These are phyloP conservation scores for Vitis labrusca DNA, from an alignment of 164 flowering plant genomes.

Conservation along the genomic window DNA sequence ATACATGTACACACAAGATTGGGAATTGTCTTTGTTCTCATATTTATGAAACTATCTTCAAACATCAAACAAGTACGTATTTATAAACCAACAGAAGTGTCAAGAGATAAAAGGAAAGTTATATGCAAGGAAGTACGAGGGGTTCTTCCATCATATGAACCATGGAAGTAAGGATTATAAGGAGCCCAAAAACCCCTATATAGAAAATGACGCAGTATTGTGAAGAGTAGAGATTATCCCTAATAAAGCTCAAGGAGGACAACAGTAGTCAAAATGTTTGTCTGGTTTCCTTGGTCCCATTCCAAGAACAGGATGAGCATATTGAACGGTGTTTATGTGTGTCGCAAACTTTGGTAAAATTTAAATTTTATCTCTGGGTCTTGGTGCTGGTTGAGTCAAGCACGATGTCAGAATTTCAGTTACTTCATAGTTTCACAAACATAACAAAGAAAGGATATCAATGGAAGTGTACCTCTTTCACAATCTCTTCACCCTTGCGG, in stretches of 20 bases:
- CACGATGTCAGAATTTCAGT: background rate
- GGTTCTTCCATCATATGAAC: no score
- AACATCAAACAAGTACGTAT: background rate
- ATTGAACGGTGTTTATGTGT: background rate
- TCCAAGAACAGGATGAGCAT: background rate
- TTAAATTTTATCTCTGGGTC: background rate
- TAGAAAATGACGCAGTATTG: no score
- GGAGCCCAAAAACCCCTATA: no score
- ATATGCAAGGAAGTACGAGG: no score
- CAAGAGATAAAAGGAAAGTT: background rate
- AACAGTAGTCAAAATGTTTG: no score
- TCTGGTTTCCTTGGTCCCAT: background rate
- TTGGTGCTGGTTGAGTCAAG: background rate
- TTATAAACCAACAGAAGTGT: background rate
- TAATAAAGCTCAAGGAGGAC: no score
- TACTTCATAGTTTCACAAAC: background rate
- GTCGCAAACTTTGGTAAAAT: background rate
- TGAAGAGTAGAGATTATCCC: no score
- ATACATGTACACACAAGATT: conserved; percentile 6
- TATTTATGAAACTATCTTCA: background rate
- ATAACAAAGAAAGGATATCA: background rate
- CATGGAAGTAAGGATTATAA: no score
- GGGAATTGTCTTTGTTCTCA: background rate
- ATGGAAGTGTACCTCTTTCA: conserved; percentile 41
- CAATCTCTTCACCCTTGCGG: conserved; percentile 48